phyloP scores from a whole-genome alignment of 73 alveolate species.

The Paramecium sexaurelia region DNA sequence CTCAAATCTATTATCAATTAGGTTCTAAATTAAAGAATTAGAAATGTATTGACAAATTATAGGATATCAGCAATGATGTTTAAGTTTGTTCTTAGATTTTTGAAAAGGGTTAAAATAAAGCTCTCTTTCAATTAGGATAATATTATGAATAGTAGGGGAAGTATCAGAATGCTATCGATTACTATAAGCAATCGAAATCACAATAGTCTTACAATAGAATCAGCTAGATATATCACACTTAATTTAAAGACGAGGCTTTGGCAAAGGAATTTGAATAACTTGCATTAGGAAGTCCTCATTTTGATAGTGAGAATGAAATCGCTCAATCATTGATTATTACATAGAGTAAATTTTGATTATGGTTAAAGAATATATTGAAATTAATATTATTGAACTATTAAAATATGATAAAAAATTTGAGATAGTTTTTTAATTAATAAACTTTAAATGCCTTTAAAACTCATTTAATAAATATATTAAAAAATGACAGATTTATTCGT shows the following conservation, averaged over 20 bases:
- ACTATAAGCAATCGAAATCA: background rate
- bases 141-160: background rate
- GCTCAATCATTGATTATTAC: background rate
- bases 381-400: background rate
- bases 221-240: background rate
- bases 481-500: slow-evolving; percentile 25
- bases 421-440: no score
- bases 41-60: background rate
- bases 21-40: background rate
- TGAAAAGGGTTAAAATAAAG: background rate
- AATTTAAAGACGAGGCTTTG: background rate
- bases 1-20: background rate
- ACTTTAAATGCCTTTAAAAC: background rate
- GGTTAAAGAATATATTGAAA: background rate
- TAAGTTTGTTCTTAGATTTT: background rate
- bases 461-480: background rate
- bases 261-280: background rate
- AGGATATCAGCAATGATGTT: background rate
- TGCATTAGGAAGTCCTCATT: background rate
- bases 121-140: background rate
- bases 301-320: background rate
- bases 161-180: background rate
- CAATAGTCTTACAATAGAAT: background rate
- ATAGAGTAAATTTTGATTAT: background rate
- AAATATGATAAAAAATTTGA: no score